Percentiles rank a stretch among this genome's conserved stretches.
phyloP scores from a whole-genome alignment of 2,329 filamentous ascomycete species.

The Calonectria henricotiae region DNA sequence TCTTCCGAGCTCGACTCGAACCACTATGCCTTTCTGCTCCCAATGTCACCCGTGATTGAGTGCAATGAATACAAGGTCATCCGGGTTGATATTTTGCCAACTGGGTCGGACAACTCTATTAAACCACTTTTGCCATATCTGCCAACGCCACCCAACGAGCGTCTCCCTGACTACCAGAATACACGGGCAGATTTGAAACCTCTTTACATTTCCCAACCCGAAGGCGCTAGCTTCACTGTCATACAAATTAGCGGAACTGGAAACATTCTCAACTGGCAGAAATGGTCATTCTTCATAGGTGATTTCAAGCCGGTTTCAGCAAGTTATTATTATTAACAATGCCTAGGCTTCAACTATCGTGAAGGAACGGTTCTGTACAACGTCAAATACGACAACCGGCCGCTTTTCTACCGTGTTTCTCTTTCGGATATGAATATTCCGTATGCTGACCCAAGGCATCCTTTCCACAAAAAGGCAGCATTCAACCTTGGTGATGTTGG shows the following conservation, averaged over 20 bases:
- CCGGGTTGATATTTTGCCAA: slow-evolving; percentile 72
- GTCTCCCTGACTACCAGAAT: slow-evolving; percentile 68
- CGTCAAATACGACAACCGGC: slow-evolving; percentile 76
- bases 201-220: slow-evolving; percentile 80
- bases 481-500: slow-evolving; percentile 80
- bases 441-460: slow-evolving; percentile 75
- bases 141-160: slow-evolving; percentile 57
- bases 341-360: slow-evolving; percentile 78
- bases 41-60: slow-evolving; percentile 74
- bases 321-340: neutral
- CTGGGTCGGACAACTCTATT: slow-evolving; percentile 62
- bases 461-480: slow-evolving; percentile 77
- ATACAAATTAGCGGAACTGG: slow-evolving; percentile 57
- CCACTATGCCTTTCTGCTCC: slow-evolving; percentile 76
- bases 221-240: slow-evolving; percentile 78
- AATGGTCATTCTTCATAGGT: slow-evolving; percentile 73
- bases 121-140: slow-evolving; percentile 55
- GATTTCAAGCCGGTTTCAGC: neutral
- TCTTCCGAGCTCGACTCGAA: slow-evolving; percentile 69
- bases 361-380: slow-evolving; percentile 82
- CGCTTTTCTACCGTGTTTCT: slow-evolving; percentile 77
- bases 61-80: slow-evolving; percentile 69
- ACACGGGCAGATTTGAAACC: slow-evolving; percentile 74
- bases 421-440: slow-evolving; percentile 81
- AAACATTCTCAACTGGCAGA: slow-evolving; percentile 70